Evolutionary conservation across 768 basidiomycete species (phyloP).

Genomic region (Pleurotus platypus): DNA sequence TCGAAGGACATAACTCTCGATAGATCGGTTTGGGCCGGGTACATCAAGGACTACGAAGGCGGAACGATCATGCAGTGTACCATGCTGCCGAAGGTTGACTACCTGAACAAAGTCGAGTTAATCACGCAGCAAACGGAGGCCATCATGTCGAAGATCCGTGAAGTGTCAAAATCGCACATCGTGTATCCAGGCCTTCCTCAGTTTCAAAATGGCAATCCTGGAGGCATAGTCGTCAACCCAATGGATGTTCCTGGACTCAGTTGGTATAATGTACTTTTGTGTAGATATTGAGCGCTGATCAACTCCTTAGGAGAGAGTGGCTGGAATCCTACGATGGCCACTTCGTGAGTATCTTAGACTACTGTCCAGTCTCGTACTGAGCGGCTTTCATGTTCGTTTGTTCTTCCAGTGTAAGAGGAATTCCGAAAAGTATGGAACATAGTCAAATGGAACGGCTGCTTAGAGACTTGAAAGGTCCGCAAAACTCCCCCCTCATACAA

Average conservation of each 20-base stretch:
- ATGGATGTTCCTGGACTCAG: slow-evolving; percentile 85
- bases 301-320: slow-evolving; percentile 74
- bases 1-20: slow-evolving; percentile 95
- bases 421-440: slow-evolving; percentile 49
- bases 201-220: slow-evolving; percentile 59
- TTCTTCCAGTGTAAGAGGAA: slow-evolving; percentile 27
- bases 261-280: slow-evolving; percentile 32
- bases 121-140: slow-evolving; percentile 85
- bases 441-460: slow-evolving; percentile 74
- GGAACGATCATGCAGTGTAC: slow-evolving; percentile 99
- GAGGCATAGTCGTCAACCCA: slow-evolving; percentile 56
- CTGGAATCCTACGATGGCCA: slow-evolving; percentile 83
- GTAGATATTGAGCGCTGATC: slow-evolving; percentile 5
- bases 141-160: slow-evolving; percentile 82
- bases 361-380: too few species aligned
- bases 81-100: slow-evolving; percentile 90
- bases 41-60: slow-evolving; percentile 99
- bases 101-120: slow-evolving; percentile 75
- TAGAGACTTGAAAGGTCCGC: slow-evolving; percentile 56
- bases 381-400: background rate
- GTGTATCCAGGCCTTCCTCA: slow-evolving; percentile 76
- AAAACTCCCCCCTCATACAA: background rate
- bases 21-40: slow-evolving; percentile 92
- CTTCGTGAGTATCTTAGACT: slow-evolving; percentile 45
- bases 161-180: slow-evolving; percentile 82